Percentiles rank a stretch among this genome's conserved stretches.
Conservation (phyloP, 2,329 filamentous ascomycete genomes). For the Amauroascus verrucosus region DNA sequence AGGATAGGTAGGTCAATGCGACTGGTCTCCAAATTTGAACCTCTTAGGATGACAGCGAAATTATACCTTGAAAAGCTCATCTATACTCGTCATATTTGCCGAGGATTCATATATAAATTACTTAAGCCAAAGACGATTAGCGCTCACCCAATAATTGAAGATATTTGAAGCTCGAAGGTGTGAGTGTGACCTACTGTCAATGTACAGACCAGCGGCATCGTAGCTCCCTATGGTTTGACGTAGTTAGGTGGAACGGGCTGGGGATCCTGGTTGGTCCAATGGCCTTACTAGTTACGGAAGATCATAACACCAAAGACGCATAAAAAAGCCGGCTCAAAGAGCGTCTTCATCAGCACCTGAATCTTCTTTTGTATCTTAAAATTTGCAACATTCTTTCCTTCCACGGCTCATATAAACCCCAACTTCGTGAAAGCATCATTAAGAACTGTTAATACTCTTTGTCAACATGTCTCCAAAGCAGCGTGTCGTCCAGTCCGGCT, state of each 20-base stretch:
- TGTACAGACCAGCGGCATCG: background rate
- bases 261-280: background rate
- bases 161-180: background rate
- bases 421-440: no score
- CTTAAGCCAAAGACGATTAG: no score
- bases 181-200: background rate
- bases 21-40: background rate
- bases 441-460: background rate
- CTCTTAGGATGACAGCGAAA: background rate
- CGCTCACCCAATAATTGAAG: no score
- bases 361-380: background rate
- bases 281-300: background rate
- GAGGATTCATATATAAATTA: no score
- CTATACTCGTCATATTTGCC: slow-evolving; percentile 46
- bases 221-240: slow-evolving; percentile 7
- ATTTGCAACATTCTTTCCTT: background rate
- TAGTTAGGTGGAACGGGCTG: background rate
- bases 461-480: slow-evolving; percentile 54
- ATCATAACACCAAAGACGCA: background rate
- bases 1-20: slow-evolving; percentile 16
- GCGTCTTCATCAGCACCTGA: background rate
- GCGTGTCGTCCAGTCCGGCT: slow-evolving; percentile 43
- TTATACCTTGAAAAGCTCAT: slow-evolving; percentile 50
- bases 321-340: background rate
- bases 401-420: background rate